These are phyloP conservation scores for Teunomyces atbi DNA, from an alignment of 805 yeast genomes.

Conservation along the genomic window DNA sequence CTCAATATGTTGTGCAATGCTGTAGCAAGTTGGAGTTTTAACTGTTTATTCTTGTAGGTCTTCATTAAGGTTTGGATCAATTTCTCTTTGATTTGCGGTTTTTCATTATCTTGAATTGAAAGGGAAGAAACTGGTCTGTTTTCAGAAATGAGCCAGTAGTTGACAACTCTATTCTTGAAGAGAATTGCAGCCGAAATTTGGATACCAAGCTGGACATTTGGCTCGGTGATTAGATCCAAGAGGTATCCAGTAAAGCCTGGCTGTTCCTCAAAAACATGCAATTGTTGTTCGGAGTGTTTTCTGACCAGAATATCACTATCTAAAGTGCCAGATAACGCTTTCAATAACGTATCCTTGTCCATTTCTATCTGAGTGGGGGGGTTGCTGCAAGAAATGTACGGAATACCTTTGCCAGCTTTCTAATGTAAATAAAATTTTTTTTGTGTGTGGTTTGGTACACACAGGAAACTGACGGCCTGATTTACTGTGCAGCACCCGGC, in stretches of 20 bases:
- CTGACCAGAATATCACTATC: conserved; percentile 50
- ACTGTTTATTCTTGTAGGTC: conserved; percentile 31
- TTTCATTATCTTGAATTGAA: conserved; percentile 32
- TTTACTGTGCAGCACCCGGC: conserved; percentile 4
- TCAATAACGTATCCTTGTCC: conserved; percentile 51
- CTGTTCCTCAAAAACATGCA: conserved; percentile 50
- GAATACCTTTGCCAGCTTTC: not conserved
- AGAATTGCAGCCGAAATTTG: conserved; percentile 44
- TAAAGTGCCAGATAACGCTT: conserved; percentile 52
- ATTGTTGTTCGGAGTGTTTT: conserved; percentile 53
- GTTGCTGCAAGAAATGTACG: not conserved
- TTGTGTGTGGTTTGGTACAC: not conserved
- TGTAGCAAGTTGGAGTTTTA: conserved; percentile 57
- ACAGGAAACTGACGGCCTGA: not conserved
- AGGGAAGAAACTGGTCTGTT: conserved; percentile 22
- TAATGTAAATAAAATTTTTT: not conserved
- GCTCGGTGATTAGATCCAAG: conserved; percentile 49
- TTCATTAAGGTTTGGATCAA: conserved; percentile 42
- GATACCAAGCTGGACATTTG: conserved; percentile 40
- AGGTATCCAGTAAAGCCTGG: conserved; percentile 58
- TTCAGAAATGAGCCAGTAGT: conserved; percentile 39
- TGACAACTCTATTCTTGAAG: conserved; percentile 41
- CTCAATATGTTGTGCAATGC: conserved; percentile 54
- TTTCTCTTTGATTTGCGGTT: conserved; percentile 34
- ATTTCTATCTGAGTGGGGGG: conserved; percentile 15